These are phyloP conservation scores for Capsella bursapastoris DNA, from an alignment of 345 rosid genomes.

Conservation along the genomic window DNA sequence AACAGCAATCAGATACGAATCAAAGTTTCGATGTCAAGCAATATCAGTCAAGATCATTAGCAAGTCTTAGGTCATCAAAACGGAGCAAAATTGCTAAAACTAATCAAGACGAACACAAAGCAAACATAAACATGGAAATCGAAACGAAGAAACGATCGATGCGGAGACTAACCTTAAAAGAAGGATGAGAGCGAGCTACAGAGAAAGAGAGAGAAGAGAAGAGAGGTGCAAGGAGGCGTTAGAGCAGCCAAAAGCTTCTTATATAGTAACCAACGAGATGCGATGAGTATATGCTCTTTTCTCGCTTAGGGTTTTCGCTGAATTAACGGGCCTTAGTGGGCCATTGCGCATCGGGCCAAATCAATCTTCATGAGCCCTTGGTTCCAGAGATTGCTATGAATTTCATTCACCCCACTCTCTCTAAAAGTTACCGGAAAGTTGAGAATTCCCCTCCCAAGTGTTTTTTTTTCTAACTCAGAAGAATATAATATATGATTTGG, in stretches of 20 bases:
- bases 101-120: neutral
- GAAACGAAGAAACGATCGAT: neutral
- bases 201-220: neutral
- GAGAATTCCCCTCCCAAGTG: too few relatives aligned
- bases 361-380: too few relatives aligned
- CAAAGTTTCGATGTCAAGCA: neutral
- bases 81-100: neutral
- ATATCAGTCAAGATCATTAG: neutral
- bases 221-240: slow-evolving; percentile 28
- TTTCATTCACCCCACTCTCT: too few relatives aligned
- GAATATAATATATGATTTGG: too few relatives aligned
- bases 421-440: too few relatives aligned
- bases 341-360: too few relatives aligned
- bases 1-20: neutral
- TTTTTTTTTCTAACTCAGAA: too few relatives aligned
- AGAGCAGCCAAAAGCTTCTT: neutral
- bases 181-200: neutral
- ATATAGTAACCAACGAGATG: slow-evolving; percentile 11
- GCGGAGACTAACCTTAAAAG: slow-evolving; percentile 6
- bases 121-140: neutral
- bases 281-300: slow-evolving; percentile 8
- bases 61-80: neutral
- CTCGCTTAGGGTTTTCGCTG: slow-evolving; percentile 25
- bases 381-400: too few relatives aligned
- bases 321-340: neutral